These are phyloP conservation scores for Elsinoe batatas DNA, from an alignment of 2,329 filamentous ascomycete species.

Conservation along the genomic window DNA sequence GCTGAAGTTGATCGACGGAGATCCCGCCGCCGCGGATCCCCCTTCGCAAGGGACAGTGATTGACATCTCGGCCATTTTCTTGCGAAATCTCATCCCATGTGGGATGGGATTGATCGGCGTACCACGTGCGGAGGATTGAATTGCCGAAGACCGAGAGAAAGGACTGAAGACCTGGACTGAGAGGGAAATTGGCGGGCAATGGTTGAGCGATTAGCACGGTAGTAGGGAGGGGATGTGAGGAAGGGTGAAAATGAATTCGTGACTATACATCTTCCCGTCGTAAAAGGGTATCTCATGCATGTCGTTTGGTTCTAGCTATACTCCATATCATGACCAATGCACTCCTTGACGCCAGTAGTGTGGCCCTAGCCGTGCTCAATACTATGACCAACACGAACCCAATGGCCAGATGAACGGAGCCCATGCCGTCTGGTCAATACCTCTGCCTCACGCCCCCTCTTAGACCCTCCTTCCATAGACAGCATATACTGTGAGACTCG, in stretches of 20 bases:
- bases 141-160: neutral
- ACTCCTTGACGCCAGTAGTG: neutral
- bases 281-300: no score
- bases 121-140: neutral
- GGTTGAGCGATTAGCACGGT: no score
- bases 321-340: no score
- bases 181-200: no score
- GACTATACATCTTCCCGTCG: neutral
- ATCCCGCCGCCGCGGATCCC: no score
- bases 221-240: neutral
- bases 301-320: no score
- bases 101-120: neutral
- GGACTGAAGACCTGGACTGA: no score
- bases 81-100: neutral
- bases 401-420: neutral
- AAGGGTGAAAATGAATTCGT: neutral
- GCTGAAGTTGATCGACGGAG: neutral
- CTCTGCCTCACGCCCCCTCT: conserved; percentile 26
- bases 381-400: neutral
- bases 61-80: no score
- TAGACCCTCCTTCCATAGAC: conserved; percentile 55
- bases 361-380: neutral
- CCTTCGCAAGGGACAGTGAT: no score
- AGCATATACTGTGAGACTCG: conserved; percentile 76
- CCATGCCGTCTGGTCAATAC: conserved; percentile 19